These are phyloP conservation scores for Rhizoclosmatium sp. DNA, from an alignment of 192 early-diverging fungal species.

Conservation along the genomic window DNA sequence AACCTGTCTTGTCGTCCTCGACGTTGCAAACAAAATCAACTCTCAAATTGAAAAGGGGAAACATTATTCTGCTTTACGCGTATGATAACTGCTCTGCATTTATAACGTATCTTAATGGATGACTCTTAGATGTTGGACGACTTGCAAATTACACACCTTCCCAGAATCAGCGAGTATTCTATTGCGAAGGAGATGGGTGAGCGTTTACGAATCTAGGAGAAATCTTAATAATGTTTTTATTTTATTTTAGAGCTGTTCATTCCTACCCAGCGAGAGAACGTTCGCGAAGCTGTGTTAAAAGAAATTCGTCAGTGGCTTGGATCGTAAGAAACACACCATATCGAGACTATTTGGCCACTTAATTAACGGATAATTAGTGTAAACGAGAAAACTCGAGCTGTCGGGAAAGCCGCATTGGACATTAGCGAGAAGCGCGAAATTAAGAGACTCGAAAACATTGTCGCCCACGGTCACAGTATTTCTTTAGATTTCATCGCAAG, in stretches of 20 bases:
- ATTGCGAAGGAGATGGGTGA: slow-evolving; percentile 86
- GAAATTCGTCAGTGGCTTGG: slow-evolving; percentile 95
- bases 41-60: slow-evolving; percentile 79
- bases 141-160: slow-evolving; percentile 75
- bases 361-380: slow-evolving; percentile 5
- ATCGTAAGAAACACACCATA: slow-evolving; percentile 56
- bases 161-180: slow-evolving; percentile 76
- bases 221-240: no score
- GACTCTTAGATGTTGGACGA: slow-evolving; percentile 78
- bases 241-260: slow-evolving; percentile 87
- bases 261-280: slow-evolving; percentile 87
- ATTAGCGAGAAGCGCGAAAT: slow-evolving; percentile 25
- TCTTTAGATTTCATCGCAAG: slow-evolving; percentile 39
- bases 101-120: background rate
- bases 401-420: slow-evolving; percentile 83
- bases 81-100: slow-evolving; percentile 40
- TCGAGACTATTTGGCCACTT: background rate
- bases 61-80: slow-evolving; percentile 91
- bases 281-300: slow-evolving; percentile 82
- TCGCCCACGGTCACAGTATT: slow-evolving; percentile 27
- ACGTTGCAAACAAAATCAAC: slow-evolving; percentile 85
- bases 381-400: slow-evolving; percentile 71
- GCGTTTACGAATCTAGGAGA: slow-evolving; percentile 5
- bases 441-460: slow-evolving; percentile 10
- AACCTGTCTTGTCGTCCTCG: slow-evolving; percentile 85